phyloP scores from a whole-genome alignment of 331 rosid species.

The Dryas integrifolia region DNA sequence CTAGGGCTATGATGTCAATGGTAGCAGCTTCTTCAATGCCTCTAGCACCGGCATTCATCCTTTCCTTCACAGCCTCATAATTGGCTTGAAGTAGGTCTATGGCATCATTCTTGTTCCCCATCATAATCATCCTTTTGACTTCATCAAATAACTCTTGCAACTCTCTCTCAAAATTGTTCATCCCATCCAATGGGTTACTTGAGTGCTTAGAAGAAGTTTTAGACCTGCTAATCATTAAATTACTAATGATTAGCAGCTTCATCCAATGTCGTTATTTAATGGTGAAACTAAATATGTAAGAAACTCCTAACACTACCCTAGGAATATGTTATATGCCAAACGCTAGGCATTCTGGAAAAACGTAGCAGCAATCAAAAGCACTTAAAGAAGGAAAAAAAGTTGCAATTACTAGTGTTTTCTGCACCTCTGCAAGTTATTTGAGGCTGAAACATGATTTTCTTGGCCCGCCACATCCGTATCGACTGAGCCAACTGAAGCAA shows the following conservation, averaged over 20 bases:
- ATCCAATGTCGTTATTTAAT: not conserved
- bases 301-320: too few relatives aligned
- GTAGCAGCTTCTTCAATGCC: constrained; percentile 83
- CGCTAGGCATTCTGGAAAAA: too few relatives aligned
- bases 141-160: constrained; percentile 73
- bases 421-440: constrained; percentile 49
- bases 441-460: constrained; percentile 33
- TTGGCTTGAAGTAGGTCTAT: constrained; percentile 71
- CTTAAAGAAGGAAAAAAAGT: not conserved
- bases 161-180: constrained; percentile 47
- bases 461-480: constrained; percentile 27
- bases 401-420: constrained; percentile 19
- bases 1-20: constrained; percentile 66
- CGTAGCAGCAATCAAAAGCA: not conserved
- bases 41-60: constrained; percentile 51
- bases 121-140: constrained; percentile 62
- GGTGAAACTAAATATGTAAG: not conserved
- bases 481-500: constrained; percentile 41
- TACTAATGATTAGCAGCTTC: too few relatives aligned
- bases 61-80: constrained; percentile 72
- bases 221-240: constrained; percentile 23
- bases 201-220: constrained; percentile 28
- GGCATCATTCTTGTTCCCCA: constrained; percentile 61
- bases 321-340: too few relatives aligned
- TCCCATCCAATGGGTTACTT: constrained; percentile 25